Evolutionary conservation across 2,329 filamentous ascomycete genomes (phyloP).

Genomic region (Elsinoe arachidis): DNA sequence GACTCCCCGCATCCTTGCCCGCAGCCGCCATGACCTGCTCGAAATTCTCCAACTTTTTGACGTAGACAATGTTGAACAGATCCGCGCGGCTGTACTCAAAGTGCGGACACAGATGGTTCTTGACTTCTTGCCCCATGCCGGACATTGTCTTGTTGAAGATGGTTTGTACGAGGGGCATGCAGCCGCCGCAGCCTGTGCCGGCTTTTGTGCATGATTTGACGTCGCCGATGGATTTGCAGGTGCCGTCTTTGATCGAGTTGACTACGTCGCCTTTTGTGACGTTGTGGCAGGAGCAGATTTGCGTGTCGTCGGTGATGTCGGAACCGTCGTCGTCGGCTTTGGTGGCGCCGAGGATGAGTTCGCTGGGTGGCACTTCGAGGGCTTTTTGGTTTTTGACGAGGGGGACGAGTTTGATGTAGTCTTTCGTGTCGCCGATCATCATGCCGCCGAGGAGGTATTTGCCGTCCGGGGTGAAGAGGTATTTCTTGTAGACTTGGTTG

Average conservation of each 20-base stretch:
- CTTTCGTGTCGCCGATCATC: slow-evolving; percentile 90
- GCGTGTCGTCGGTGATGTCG: slow-evolving; percentile 74
- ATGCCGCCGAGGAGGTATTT: slow-evolving; percentile 90
- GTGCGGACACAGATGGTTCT: slow-evolving; percentile 77
- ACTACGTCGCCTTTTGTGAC: slow-evolving; percentile 77
- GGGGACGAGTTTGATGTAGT: slow-evolving; percentile 82
- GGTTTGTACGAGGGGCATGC: slow-evolving; percentile 76
- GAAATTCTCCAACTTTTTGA: slow-evolving; percentile 67
- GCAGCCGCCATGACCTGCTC: slow-evolving; percentile 68
- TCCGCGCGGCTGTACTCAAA: slow-evolving; percentile 78
- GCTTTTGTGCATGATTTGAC: slow-evolving; percentile 88
- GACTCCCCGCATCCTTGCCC: slow-evolving; percentile 61
- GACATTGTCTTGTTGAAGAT: slow-evolving; percentile 88
- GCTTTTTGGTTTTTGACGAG: slow-evolving; percentile 77
- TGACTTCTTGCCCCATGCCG: slow-evolving; percentile 76
- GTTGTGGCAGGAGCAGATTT: slow-evolving; percentile 90
- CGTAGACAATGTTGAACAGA: slow-evolving; percentile 80
- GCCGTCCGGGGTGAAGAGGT: slow-evolving; percentile 79
- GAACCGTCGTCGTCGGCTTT: slow-evolving; percentile 67
- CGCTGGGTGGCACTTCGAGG: slow-evolving; percentile 66
- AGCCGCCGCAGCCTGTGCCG: slow-evolving; percentile 82
- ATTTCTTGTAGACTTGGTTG: slow-evolving; percentile 84
- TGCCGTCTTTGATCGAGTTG: slow-evolving; percentile 62
- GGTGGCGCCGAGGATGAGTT: slow-evolving; percentile 73
- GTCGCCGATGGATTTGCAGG: slow-evolving; percentile 71